Evolutionary conservation across 306 rosid species (phyloP).

Genomic region (Delonix regia): DNA sequence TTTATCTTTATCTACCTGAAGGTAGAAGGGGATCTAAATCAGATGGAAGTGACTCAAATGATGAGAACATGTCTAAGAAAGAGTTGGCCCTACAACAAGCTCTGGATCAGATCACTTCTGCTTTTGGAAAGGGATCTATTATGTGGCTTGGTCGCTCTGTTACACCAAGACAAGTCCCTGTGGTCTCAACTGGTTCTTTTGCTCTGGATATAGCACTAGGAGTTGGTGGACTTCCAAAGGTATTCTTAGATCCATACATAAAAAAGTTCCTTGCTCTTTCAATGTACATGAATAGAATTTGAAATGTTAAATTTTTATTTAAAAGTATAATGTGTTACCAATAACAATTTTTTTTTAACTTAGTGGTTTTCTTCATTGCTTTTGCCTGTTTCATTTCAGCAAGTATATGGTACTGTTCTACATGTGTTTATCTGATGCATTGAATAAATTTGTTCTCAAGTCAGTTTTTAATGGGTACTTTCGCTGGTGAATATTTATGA

Average conservation of each 20-base stretch:
- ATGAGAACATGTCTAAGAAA: constrained; percentile 80
- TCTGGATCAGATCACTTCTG: constrained; percentile 83
- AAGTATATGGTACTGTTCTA: not conserved
- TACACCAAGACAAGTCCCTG: constrained; percentile 64
- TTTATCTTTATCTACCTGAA: constrained; percentile 30
- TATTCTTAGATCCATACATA: constrained; percentile 31
- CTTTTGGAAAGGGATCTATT: constrained; percentile 92
- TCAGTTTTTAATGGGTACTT: not conserved
- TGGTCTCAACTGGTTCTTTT: constrained; percentile 85
- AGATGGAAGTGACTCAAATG: constrained; percentile 69
- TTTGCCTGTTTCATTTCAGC: constrained; percentile 9
- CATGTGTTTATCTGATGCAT: constrained; percentile 1
- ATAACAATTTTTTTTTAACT: not conserved
- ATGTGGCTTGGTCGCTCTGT: constrained; percentile 95
- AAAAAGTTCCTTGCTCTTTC: constrained; percentile 7
- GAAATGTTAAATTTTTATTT: not conserved
- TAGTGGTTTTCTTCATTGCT: constrained; percentile 29
- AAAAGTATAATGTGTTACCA: not conserved
- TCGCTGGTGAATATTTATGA: constrained; percentile 3
- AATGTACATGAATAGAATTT: constrained; percentile 7
- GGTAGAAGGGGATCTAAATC: constrained; percentile 68
- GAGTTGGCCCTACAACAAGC: constrained; percentile 89
- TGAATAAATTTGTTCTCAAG: not conserved
- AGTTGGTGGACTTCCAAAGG: constrained; percentile 91
- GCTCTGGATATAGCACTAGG: constrained; percentile 88